phyloP scores from a whole-genome alignment of 2,329 filamentous ascomycete genomes.

The Harringtonia aguacate region DNA sequence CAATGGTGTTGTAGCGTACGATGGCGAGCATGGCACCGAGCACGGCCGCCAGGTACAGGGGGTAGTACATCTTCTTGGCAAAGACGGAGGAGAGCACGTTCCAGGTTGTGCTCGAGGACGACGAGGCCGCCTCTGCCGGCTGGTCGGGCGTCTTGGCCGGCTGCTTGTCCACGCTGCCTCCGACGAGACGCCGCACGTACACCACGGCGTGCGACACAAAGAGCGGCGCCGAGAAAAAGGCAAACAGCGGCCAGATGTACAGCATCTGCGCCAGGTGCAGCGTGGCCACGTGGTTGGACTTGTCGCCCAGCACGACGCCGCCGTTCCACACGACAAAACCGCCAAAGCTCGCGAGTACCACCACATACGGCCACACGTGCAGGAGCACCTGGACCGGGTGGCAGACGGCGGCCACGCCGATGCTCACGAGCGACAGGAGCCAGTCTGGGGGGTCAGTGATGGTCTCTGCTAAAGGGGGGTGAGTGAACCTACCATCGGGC shows the following conservation, averaged over 20 bases:
- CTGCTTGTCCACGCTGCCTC: too few species aligned
- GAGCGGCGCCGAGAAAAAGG: constrained; percentile 81
- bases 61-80: constrained; percentile 23
- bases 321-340: constrained; percentile 79
- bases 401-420: constrained; percentile 45
- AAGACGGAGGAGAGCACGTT: constrained; percentile 15
- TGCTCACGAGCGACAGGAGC: constrained; percentile 48
- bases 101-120: neutral
- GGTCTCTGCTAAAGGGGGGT: constrained; percentile 4
- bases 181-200: neutral
- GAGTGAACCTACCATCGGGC: constrained; percentile 35
- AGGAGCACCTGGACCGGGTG: constrained; percentile 35
- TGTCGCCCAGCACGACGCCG: constrained; percentile 88
- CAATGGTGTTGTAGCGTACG: constrained; percentile 77
- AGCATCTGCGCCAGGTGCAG: constrained; percentile 87
- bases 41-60: constrained; percentile 23
- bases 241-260: constrained; percentile 84
- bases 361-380: constrained; percentile 47
- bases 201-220: constrained; percentile 28
- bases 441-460: constrained; percentile 30
- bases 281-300: constrained; percentile 84
- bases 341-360: constrained; percentile 56
- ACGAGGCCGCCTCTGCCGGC: neutral
- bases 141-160: neutral
- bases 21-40: constrained; percentile 28